A percentile compares a stretch with the other conserved stretches of the same genome.
phyloP scores from a whole-genome alignment of 108 stramenopile genomes.

The Cyclotella sp. region DNA sequence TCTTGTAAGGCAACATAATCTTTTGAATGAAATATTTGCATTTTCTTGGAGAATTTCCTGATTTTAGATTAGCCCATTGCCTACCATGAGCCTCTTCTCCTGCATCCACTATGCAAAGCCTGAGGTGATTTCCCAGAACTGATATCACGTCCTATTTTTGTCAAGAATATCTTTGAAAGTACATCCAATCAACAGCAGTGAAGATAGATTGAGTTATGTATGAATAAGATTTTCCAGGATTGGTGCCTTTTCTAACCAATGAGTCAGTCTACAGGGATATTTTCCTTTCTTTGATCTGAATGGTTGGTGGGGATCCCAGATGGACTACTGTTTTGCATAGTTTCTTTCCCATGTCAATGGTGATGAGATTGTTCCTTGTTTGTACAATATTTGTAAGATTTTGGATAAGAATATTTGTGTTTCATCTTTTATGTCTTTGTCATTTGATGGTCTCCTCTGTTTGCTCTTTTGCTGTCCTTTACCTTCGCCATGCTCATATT shows the following conservation, averaged over 20 bases:
- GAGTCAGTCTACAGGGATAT: background rate
- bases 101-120: slow-evolving; percentile 16
- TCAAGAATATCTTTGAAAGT: slow-evolving; percentile 34
- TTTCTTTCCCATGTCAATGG: background rate
- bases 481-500: too few species aligned
- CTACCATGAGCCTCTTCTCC: background rate
- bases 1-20: slow-evolving; percentile 28
- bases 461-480: background rate
- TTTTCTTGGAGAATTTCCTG: background rate
- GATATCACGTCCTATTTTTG: slow-evolving; percentile 29
- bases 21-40: background rate
- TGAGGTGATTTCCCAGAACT: slow-evolving; percentile 31
- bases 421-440: background rate
- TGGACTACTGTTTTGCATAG: background rate
- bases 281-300: background rate
- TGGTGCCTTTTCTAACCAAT: background rate
- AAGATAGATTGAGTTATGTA: slow-evolving; percentile 15
- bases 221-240: background rate
- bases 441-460: background rate
- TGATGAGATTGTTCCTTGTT: background rate
- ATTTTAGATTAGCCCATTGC: background rate
- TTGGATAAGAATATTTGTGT: background rate
- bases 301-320: background rate
- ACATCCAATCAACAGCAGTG: slow-evolving; percentile 29
- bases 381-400: background rate